Evolutionary conservation across 495 filamentous ascomycete species (phyloP).

Genomic region (Tetracladium setigerum): DNA sequence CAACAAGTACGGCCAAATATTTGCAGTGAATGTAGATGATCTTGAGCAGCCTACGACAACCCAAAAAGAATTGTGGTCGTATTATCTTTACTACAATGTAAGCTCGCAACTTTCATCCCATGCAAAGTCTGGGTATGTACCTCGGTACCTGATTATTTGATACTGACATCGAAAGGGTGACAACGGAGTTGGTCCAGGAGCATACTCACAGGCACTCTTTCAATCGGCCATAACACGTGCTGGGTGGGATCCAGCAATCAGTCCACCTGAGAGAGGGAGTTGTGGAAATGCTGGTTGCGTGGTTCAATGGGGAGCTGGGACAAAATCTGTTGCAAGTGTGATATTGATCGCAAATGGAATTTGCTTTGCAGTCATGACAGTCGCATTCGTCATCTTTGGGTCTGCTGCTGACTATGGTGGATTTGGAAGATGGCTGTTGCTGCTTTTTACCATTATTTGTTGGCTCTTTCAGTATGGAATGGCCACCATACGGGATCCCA

Average conservation of each 20-base stretch:
- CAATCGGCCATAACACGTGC: conserved; percentile 39
- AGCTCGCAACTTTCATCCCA: background rate
- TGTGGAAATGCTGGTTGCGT: conserved; percentile 34
- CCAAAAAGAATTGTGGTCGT: conserved; percentile 39
- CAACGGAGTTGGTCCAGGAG: conserved; percentile 41
- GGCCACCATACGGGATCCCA: conserved; percentile 34
- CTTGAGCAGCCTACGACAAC: conserved; percentile 39
- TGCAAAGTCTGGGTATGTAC: background rate
- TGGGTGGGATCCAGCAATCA: conserved; percentile 35
- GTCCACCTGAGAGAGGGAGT: conserved; percentile 32
- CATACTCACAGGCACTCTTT: conserved; percentile 39
- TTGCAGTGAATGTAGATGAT: conserved; percentile 31
- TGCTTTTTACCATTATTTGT: conserved; percentile 37
- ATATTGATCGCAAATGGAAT: conserved; percentile 42
- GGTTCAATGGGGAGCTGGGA: conserved; percentile 37
- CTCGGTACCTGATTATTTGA: too few species aligned
- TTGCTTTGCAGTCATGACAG: conserved; percentile 42
- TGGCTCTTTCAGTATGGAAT: conserved; percentile 43
- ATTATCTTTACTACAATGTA: conserved; percentile 32
- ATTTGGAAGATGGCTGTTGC: conserved; percentile 41
- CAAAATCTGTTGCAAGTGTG: conserved; percentile 36
- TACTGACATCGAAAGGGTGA: conserved; percentile 36
- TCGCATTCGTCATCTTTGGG: conserved; percentile 41
- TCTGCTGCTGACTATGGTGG: conserved; percentile 43
- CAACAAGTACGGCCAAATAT: conserved; percentile 32